A percentile compares a stretch with the other conserved stretches of the same genome.
These are phyloP conservation scores for Aphanocladium album DNA, from an alignment of 2,329 filamentous ascomycete genomes.

Conservation along the genomic window DNA sequence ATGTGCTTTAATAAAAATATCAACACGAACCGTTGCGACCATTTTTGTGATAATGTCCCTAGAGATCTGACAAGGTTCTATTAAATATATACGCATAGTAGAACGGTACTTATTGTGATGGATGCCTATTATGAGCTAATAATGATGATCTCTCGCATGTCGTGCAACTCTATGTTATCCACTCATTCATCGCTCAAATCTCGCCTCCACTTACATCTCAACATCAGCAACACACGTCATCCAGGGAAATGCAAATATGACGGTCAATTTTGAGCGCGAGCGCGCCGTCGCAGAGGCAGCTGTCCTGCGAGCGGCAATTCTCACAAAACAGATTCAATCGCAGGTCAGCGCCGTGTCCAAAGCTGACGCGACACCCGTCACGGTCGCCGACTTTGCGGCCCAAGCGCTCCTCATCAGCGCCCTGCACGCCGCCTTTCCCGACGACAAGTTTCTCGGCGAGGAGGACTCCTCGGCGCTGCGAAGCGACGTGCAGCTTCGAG, in stretches of 20 bases:
- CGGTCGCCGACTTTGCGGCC: constrained; percentile 58
- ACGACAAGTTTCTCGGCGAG: constrained; percentile 56
- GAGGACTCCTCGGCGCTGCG: constrained; percentile 52
- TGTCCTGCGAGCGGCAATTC: constrained; percentile 50
- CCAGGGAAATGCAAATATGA: constrained; percentile 17
- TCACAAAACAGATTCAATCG: constrained; percentile 46
- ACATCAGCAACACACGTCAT: not conserved
- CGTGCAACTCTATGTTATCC: not conserved
- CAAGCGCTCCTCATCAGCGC: constrained; percentile 57
- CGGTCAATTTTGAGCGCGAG: constrained; percentile 23
- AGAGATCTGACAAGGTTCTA: no score
- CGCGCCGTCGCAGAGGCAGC: constrained; percentile 35
- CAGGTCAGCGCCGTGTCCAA: constrained; percentile 49
- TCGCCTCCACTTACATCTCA: constrained; percentile 1
- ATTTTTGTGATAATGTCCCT: not conserved
- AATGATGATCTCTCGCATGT: no score
- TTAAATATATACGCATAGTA: no score
- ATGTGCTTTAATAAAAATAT: not conserved
- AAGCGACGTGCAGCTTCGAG: constrained; percentile 39
- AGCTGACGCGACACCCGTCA: constrained; percentile 55
- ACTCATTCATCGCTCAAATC: not conserved
- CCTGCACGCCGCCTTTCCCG: constrained; percentile 48
- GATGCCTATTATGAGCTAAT: no score
- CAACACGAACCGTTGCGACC: not conserved
- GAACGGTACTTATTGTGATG: no score